phyloP scores from a whole-genome alignment of 345 rosid species.

The Gossypium australe region DNA sequence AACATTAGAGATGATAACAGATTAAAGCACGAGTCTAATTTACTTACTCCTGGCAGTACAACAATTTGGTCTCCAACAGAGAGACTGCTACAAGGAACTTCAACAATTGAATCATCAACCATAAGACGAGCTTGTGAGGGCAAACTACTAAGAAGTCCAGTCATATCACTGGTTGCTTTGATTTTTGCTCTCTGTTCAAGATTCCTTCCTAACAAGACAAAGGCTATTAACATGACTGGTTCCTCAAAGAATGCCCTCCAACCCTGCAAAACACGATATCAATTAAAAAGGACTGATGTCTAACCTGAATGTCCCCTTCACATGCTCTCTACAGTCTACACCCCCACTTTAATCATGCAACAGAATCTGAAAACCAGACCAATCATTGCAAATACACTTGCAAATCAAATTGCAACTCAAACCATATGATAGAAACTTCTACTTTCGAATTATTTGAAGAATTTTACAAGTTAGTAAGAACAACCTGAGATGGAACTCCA shows the following conservation, averaged over 20 bases:
- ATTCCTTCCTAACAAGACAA: slow-evolving; percentile 92
- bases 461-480: neutral
- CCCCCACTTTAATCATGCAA: neutral
- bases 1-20: slow-evolving; percentile 9
- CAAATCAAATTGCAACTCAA: neutral
- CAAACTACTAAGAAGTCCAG: slow-evolving; percentile 76
- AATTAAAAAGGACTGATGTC: neutral
- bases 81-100: slow-evolving; percentile 79
- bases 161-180: slow-evolving; percentile 97
- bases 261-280: slow-evolving; percentile 44
- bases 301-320: neutral
- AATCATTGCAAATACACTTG: neutral
- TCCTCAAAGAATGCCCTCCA: slow-evolving; percentile 98
- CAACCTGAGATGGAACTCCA: neutral
- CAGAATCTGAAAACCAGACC: slow-evolving; percentile 3
- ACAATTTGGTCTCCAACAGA: slow-evolving; percentile 84
- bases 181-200: slow-evolving; percentile 98
- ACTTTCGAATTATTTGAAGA: neutral
- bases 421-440: neutral
- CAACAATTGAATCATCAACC: slow-evolving; percentile 64
- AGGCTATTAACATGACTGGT: slow-evolving; percentile 89
- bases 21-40: slow-evolving; percentile 21
- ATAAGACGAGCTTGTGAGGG: slow-evolving; percentile 94
- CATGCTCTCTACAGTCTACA: neutral
- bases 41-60: slow-evolving; percentile 89